Conservation (phyloP, 306 rosid genomes). For the Prunus mira region DNA sequence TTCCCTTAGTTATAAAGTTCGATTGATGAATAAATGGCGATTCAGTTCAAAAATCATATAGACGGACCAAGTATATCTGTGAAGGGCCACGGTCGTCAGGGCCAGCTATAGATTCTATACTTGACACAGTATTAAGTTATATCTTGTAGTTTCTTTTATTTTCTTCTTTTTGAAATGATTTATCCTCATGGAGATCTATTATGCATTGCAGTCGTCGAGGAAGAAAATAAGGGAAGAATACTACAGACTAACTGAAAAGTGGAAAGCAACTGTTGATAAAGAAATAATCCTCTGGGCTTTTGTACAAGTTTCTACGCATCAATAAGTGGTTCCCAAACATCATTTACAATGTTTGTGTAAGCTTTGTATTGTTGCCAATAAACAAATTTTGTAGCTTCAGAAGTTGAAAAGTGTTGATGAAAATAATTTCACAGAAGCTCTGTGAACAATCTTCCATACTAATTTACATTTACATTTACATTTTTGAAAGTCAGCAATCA, state of each 20-base stretch:
- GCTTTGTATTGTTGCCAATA: slow-evolving; percentile 27
- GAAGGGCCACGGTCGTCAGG: no score
- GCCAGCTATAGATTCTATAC: no score
- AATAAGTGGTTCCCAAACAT: slow-evolving; percentile 25
- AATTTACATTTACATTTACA: neutral
- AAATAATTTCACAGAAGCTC: slow-evolving; percentile 6
- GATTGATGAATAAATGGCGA: neutral
- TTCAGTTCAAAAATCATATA: neutral
- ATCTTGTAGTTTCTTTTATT: neutral
- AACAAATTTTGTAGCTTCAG: neutral
- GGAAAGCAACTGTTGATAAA: neutral
- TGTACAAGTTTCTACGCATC: slow-evolving; percentile 13
- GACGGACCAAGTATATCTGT: no score
- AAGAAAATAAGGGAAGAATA: slow-evolving; percentile 59
- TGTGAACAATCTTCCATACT: neutral
- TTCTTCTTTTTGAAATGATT: neutral
- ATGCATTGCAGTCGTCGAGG: slow-evolving; percentile 55
- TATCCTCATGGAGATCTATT: slow-evolving; percentile 9
- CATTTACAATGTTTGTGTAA: slow-evolving; percentile 20
- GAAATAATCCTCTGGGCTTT: neutral
- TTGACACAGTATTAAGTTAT: neutral
- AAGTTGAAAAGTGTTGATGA: neutral
- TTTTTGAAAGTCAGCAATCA: neutral
- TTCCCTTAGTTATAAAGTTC: neutral
- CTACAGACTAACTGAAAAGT: slow-evolving; percentile 68